Percentiles rank a stretch among this genome's conserved stretches.
Evolutionary conservation across 768 basidiomycete species (phyloP).

Genomic region (Boletus subcaerulescens): DNA sequence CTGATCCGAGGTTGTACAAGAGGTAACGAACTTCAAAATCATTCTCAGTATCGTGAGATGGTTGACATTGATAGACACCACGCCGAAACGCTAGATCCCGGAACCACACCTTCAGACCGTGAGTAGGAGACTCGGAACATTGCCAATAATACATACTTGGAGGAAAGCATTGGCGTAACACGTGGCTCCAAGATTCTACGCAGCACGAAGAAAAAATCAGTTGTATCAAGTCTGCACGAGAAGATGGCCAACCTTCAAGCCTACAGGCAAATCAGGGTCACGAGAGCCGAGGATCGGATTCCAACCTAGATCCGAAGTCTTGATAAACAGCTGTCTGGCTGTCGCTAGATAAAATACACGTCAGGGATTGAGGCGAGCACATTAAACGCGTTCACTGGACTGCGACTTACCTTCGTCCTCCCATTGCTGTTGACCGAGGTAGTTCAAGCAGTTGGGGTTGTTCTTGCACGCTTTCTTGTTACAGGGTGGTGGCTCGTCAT

Average conservation of each 20-base stretch:
- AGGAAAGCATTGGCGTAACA: slow-evolving; percentile 96
- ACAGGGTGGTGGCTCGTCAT: slow-evolving; percentile 59
- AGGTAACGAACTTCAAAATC: slow-evolving; percentile 39
- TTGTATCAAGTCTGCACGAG: background rate
- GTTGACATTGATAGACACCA: slow-evolving; percentile 78
- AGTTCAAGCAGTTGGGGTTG: slow-evolving; percentile 86
- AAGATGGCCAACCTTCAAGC: slow-evolving; percentile 57
- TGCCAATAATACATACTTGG: slow-evolving; percentile 51
- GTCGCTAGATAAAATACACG: slow-evolving; percentile 39
- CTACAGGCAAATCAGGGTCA: slow-evolving; percentile 61
- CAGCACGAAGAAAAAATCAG: background rate
- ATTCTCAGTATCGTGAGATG: slow-evolving; percentile 47
- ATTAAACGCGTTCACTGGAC: slow-evolving; percentile 11
- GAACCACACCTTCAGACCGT: slow-evolving; percentile 75
- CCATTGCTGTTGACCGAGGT: slow-evolving; percentile 83
- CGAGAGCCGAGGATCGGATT: slow-evolving; percentile 53
- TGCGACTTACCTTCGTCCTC: slow-evolving; percentile 57
- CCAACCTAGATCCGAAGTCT: slow-evolving; percentile 48
- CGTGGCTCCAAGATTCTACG: slow-evolving; percentile 91
- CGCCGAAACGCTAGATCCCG: slow-evolving; percentile 77
- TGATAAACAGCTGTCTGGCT: slow-evolving; percentile 49
- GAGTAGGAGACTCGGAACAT: background rate
- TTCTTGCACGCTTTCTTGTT: slow-evolving; percentile 61
- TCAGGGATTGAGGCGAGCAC: background rate
- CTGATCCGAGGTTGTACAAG: background rate